Percentiles rank a stretch among this genome's conserved stretches.
Evolutionary conservation across 2,329 filamentous ascomycete species (phyloP).

Genomic region (Ustulina deusta): DNA sequence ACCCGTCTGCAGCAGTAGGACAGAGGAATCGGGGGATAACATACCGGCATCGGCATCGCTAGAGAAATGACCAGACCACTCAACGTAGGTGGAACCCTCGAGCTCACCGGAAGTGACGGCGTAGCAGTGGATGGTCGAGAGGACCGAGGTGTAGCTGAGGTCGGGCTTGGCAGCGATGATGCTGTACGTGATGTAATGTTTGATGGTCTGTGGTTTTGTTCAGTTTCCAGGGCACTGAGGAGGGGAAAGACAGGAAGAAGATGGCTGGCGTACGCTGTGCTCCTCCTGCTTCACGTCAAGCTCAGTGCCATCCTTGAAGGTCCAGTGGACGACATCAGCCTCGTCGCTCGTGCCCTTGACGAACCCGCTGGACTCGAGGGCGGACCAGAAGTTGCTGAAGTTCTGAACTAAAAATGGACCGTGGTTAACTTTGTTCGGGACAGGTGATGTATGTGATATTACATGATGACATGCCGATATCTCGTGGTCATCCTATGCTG

Average conservation of each 20-base stretch:
- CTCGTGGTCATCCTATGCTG: not conserved
- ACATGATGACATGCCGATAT: not conserved
- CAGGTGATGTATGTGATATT: not conserved
- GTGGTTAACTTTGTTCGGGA: conserved; percentile 6
- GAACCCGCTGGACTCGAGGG: conserved; percentile 70
- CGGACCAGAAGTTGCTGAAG: conserved; percentile 75
- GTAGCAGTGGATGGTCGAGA: conserved; percentile 75
- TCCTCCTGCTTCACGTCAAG: conserved; percentile 82
- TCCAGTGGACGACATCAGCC: conserved; percentile 76
- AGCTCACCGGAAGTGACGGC: conserved; percentile 74
- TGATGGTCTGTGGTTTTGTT: conserved; percentile 65
- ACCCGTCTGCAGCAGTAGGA: not conserved
- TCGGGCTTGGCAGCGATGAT: conserved; percentile 75
- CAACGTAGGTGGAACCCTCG: conserved; percentile 74
- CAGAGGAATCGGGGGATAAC: conserved; percentile 42
- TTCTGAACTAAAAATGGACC: conserved; percentile 61
- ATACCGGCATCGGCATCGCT: conserved; percentile 76
- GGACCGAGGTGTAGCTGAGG: conserved; percentile 73
- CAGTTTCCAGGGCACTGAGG: conserved; percentile 2
- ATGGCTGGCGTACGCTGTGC: conserved; percentile 68
- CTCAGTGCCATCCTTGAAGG: conserved; percentile 75
- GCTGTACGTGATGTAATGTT: conserved; percentile 81
- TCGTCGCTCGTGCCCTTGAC: conserved; percentile 73
- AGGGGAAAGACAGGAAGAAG: not conserved
- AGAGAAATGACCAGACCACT: conserved; percentile 77